Percentiles rank a stretch among this genome's conserved stretches.
Evolutionary conservation across 345 rosid species (phyloP).

Genomic region (Acer yangbiense): DNA sequence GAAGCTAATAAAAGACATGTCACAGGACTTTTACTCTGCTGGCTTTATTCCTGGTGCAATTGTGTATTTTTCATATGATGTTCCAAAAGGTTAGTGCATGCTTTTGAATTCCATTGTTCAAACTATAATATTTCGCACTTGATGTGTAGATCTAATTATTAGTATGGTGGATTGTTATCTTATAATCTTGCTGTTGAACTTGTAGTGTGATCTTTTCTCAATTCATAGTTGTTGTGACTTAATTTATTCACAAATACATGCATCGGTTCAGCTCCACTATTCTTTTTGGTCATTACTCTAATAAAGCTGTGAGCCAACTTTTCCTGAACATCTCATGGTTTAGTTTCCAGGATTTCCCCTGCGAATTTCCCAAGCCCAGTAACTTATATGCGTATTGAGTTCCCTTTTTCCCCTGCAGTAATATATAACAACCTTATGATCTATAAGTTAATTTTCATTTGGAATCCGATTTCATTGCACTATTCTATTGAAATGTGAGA

Average conservation of each 20-base stretch:
- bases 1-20: conserved; percentile 69
- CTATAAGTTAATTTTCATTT: neutral
- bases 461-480: no score
- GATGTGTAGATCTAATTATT: neutral
- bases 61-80: conserved; percentile 73
- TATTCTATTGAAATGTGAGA: neutral
- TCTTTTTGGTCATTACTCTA: neutral
- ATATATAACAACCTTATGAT: neutral
- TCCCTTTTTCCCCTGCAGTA: neutral
- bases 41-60: conserved; percentile 95
- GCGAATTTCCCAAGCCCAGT: neutral
- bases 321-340: neutral
- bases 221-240: neutral
- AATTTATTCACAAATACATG: neutral
- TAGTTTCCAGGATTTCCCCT: neutral
- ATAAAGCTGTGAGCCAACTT: neutral
- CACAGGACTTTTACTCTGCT: conserved; percentile 78
- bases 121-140: neutral
- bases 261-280: neutral
- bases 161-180: neutral
- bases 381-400: neutral
- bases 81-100: conserved; percentile 57
- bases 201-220: neutral
- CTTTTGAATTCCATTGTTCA: neutral
- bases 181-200: neutral